Conservation (phyloP, 2,329 filamentous ascomycete species). For the Teratosphaeria gauchensis region DNA sequence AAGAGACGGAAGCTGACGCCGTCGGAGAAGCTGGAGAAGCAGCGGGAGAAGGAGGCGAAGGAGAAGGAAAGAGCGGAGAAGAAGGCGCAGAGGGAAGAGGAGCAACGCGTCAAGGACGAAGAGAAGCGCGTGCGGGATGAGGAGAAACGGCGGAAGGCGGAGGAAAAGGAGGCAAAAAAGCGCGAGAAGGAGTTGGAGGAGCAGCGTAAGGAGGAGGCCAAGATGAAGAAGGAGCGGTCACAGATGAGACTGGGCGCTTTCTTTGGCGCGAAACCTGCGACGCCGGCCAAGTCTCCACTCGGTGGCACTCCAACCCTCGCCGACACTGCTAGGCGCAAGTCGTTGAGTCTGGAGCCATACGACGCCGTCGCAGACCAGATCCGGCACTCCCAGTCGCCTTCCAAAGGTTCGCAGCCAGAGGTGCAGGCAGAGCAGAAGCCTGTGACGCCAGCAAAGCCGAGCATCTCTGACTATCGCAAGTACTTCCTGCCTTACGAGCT, state of each 20-base stretch:
- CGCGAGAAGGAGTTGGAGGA: slow-evolving; percentile 28
- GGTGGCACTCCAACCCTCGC: slow-evolving; percentile 6
- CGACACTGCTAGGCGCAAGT: slow-evolving; percentile 25
- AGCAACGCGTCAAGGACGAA: slow-evolving; percentile 26
- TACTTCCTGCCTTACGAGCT: slow-evolving; percentile 75
- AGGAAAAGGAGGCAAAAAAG: slow-evolving; percentile 31
- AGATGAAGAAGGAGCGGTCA: slow-evolving; percentile 22
- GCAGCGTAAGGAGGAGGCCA: slow-evolving; percentile 20
- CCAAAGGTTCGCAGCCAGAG: slow-evolving; percentile 10
- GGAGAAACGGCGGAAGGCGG: slow-evolving; percentile 30
- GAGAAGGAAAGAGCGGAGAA: slow-evolving; percentile 35
- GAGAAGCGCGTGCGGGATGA: slow-evolving; percentile 18
- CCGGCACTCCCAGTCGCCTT: slow-evolving; percentile 15
- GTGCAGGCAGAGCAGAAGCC: slow-evolving; percentile 18
- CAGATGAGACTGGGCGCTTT: slow-evolving; percentile 34
- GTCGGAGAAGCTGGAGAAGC: slow-evolving; percentile 31
- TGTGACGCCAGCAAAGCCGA: slow-evolving; percentile 13
- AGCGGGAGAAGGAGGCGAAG: slow-evolving; percentile 30
- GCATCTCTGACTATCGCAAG: slow-evolving; percentile 41
- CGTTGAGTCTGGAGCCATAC: slow-evolving; percentile 24
- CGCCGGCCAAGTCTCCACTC: slow-evolving; percentile 18
- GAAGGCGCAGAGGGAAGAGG: slow-evolving; percentile 30
- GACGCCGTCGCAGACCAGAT: slow-evolving; percentile 19
- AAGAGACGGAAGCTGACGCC: slow-evolving; percentile 24
- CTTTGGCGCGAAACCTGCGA: slow-evolving; percentile 31